Evolutionary conservation across 352 stramenopile genomes (phyloP).

Genomic region (Peronospora belbahrii): DNA sequence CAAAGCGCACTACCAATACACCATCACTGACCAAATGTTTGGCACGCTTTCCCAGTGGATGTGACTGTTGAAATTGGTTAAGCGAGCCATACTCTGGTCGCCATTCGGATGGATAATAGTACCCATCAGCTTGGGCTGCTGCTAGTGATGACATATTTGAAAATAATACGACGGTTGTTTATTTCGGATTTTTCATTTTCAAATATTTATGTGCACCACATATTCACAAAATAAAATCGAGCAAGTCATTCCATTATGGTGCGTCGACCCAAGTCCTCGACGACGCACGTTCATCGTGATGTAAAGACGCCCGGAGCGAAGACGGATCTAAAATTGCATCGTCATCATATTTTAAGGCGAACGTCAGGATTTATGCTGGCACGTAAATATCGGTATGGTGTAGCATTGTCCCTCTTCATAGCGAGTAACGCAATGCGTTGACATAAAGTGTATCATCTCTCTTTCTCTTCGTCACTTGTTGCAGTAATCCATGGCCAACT

Average conservation of each 20-base stretch:
- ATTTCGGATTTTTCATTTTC: too few relatives aligned
- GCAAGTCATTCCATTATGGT: conserved; percentile 30
- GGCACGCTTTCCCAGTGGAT: conserved; percentile 63
- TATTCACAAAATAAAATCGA: too few relatives aligned
- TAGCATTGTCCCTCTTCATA: neutral
- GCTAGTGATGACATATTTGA: conserved; percentile 94
- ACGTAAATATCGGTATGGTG: conserved; percentile 56
- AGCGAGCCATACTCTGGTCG: conserved; percentile 80
- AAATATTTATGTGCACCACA: conserved; percentile 4
- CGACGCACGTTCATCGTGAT: conserved; percentile 41
- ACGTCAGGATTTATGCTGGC: conserved; percentile 66
- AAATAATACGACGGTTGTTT: too few relatives aligned
- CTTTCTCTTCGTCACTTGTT: neutral
- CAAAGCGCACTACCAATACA: conserved; percentile 93
- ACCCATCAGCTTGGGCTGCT: conserved; percentile 95
- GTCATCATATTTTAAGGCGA: conserved; percentile 50
- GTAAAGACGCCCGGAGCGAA: conserved; percentile 26
- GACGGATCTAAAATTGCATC: conserved; percentile 45
- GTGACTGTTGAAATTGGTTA: conserved; percentile 72
- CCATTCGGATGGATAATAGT: conserved; percentile 94
- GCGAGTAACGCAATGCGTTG: conserved; percentile 4
- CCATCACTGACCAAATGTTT: conserved; percentile 75
- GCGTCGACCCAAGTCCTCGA: conserved; percentile 34
- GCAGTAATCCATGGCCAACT: conserved; percentile 28
- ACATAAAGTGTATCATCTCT: neutral